A percentile compares a stretch with the other conserved stretches of the same genome.
phyloP scores from a whole-genome alignment of 2,329 filamentous ascomycete species.

The Teratosphaeria destructans region DNA sequence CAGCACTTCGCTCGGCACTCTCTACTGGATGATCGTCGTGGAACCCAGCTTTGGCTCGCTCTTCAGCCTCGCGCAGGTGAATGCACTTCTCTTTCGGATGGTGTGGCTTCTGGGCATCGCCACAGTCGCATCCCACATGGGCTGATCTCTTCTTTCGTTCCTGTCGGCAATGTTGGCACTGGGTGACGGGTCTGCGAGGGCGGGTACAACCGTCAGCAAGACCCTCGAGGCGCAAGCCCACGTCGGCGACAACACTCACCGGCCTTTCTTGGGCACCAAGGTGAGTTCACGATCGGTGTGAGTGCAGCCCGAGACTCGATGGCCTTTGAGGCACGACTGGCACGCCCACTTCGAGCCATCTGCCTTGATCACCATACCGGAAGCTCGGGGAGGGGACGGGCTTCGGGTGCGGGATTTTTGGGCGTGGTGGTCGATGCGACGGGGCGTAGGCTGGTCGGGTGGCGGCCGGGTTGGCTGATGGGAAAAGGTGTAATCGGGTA shows the following conservation, averaged over 20 bases:
- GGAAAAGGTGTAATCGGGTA: conserved; percentile 2
- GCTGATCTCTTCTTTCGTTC: conserved; percentile 93
- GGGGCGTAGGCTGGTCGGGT: background rate
- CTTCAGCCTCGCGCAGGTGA: conserved; percentile 28
- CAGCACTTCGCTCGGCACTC: conserved; percentile 9
- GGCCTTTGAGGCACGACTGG: conserved; percentile 94
- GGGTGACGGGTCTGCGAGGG: conserved; percentile 65
- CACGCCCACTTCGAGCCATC: conserved; percentile 97
- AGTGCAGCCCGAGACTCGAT: conserved; percentile 97
- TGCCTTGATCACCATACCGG: conserved; percentile 26
- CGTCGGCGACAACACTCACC: conserved; percentile 25
- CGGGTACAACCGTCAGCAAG: background rate
- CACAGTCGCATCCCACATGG: conserved; percentile 94
- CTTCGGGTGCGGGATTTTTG: conserved; percentile 6
- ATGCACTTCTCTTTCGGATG: conserved; percentile 39
- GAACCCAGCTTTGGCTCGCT: conserved; percentile 22
- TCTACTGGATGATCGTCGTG: conserved; percentile 13
- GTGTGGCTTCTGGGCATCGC: conserved; percentile 64
- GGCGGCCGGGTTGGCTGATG: background rate
- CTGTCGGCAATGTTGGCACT: conserved; percentile 92
- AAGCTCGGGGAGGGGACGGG: background rate
- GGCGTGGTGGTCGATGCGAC: conserved; percentile 4
- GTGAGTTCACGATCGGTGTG: conserved; percentile 84
- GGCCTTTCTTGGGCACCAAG: conserved; percentile 95
- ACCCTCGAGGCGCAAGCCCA: background rate